Evolutionary conservation across 257 asterid genomes (phyloP), one percentile per base, ranked within the genome.

Genomic region (Mentha longifolia): DNA sequence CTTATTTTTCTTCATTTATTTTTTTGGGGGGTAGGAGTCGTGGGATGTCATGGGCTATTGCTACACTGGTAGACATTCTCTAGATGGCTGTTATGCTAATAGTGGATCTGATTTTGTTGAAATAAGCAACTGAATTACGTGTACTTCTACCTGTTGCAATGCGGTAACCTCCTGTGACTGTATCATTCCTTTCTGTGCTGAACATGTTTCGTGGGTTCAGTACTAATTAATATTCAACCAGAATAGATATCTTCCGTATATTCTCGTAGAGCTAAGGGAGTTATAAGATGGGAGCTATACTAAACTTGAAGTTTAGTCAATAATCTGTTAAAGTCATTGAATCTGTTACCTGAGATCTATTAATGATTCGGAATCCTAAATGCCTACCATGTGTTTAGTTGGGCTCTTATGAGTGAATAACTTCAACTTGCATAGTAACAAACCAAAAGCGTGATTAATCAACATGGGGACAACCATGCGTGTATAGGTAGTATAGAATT

Each of bases 71-170:
- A 51, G 70, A 3, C 49, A 50, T 33, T 39, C n/a, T 5, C 49
- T 16, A 39, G 37, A 72, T 72, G 49, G 33, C n/a, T 50, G 49
- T 11, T 9, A 42, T 57, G 67, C 58, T 58, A 25, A 28, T 7
- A 19, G 7, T 33, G 17, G 39, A 50, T 35, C 33, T 16, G 20
- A 43, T 37, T 37, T 37, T 60, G 11, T 11, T 65, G 59, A 25
- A 3, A 47, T 1, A 54, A 46, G 78, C 57, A 46, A 56, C 22
- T 16, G 52, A 30, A 28, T 57, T 66, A 5, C 57, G 55, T 66
- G 68, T 67, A 15, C 3, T 31, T 74, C 59, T 35, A 50, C 66
- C 30, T 68, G 61, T 74, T 59, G 69, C 45, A 12, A 66, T 45
- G 17, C 47, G 25, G 61, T 60, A 35, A 45, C 25, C 74, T 57